Evolutionary conservation across 371 early-diverging fungal genomes (phyloP), one percentile per base, ranked within the genome.

Genomic region (Rhizopus stolonifer): DNA sequence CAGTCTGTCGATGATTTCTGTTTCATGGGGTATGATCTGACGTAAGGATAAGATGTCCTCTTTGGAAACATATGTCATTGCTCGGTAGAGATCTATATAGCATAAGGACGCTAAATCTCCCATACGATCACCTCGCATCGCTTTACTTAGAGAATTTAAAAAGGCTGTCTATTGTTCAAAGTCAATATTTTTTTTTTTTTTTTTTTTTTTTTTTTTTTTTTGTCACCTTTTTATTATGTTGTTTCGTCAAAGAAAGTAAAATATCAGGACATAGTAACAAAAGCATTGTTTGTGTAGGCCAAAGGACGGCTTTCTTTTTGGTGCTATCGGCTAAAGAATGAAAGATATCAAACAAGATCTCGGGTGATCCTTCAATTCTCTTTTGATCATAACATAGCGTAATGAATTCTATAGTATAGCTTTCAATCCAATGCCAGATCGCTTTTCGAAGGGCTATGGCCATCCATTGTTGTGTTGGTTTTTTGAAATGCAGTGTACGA

Each of bases 381-480:
- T 71, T 76, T 48, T 82, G 81, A 2, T 60, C 62, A 36, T 75
- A 73, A 60, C 80, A 86, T 5, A 91, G 64, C 5, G 61, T 56
- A 10, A 79, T 69, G 56, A 89, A 91, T 52, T 91, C 90, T 8
- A 75, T 57, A 0, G 89, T 87, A 52, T 83, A 87, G 1, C 79
- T 76, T 56, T 88, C 89, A 34, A 92, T 90, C 90, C 90, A 92
- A 56, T 87, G 87, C 91, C 90, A 92, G 48, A 92, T 90, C 5
- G 86, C 81, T n/a, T 81, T 79, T 48, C 87, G 77, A 14, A 89
- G 69, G 22, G 83, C 79, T 2, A 81, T 70, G 1, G 88, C 85
- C 55, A 85, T 70, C 11, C 73, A 64, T 8, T 79, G 70, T 54
- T 87, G 89, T 0, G 86, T 79, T 1, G 83, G 52, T 24, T 82